phyloP scores from a whole-genome alignment of 768 basidiomycete genomes.

The Collybia mongolica region DNA sequence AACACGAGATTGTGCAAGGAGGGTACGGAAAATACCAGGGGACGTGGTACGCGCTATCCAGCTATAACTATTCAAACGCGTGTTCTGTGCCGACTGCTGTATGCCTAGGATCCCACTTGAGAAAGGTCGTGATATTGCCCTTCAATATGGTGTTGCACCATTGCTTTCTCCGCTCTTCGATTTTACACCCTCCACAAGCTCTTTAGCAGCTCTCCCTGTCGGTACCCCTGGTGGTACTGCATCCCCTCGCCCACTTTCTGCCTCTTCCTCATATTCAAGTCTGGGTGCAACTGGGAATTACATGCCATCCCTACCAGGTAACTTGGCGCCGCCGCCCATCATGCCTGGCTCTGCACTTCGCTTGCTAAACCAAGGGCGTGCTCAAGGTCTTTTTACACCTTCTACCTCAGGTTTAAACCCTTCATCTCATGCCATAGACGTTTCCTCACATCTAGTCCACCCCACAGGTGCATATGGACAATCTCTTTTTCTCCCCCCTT shows the following conservation, averaged over 20 bases:
- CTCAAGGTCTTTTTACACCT: constrained; percentile 83
- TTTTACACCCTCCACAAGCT: constrained; percentile 77
- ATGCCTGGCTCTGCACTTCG: constrained; percentile 86
- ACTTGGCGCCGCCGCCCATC: constrained; percentile 78
- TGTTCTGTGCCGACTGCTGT: not conserved
- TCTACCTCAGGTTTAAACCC: constrained; percentile 61
- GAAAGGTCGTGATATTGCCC: constrained; percentile 88
- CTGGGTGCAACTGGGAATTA: constrained; percentile 46
- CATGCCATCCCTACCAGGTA: constrained; percentile 43
- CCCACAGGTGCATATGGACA: constrained; percentile 43
- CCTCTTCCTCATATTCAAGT: constrained; percentile 65
- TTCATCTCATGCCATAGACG: constrained; percentile 43
- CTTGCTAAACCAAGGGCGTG: constrained; percentile 80
- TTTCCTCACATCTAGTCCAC: constrained; percentile 53
- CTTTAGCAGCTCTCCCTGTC: constrained; percentile 67
- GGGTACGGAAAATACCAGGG: constrained; percentile 99
- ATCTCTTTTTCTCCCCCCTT: constrained; percentile 42
- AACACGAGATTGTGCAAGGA: constrained; percentile 98
- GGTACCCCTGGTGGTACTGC: constrained; percentile 43
- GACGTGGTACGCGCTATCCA: constrained; percentile 71
- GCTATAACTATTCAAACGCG: constrained; percentile 2
- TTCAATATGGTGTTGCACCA: constrained; percentile 88
- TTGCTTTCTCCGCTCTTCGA: constrained; percentile 91
- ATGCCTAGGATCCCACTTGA: constrained; percentile 88
- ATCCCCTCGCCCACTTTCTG: constrained; percentile 65